A percentile compares a stretch with the other conserved stretches of the same genome.
phyloP scores from a whole-genome alignment of 768 basidiomycete species.

The Harrya chromipes region DNA sequence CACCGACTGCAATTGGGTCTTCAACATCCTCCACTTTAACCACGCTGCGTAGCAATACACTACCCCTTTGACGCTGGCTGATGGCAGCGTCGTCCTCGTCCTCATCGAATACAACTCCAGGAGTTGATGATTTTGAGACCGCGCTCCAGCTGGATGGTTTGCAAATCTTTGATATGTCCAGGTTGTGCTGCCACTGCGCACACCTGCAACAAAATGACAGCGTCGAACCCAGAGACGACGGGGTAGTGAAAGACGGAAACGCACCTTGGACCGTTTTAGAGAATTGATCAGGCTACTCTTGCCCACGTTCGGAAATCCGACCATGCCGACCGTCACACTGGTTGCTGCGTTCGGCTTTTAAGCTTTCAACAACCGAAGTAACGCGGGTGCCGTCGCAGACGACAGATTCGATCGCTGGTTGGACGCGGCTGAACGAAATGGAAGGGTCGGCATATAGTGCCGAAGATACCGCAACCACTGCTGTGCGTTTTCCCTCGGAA shows the following conservation, averaged over 20 bases:
- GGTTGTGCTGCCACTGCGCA: constrained; percentile 94
- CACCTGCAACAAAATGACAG: constrained; percentile 42
- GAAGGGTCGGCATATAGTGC: constrained; percentile 87
- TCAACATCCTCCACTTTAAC: constrained; percentile 87
- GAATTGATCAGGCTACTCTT: constrained; percentile 95
- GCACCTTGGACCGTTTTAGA: constrained; percentile 76
- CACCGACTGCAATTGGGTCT: constrained; percentile 87
- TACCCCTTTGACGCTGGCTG: constrained; percentile 46
- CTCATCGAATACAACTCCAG: constrained; percentile 95
- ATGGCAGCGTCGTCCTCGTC: constrained; percentile 50
- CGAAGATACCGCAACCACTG: constrained; percentile 90
- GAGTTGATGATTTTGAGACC: constrained; percentile 85
- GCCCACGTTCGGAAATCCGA: constrained; percentile 97
- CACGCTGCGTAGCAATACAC: constrained; percentile 81
- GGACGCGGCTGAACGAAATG: constrained; percentile 78
- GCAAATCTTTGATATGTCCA: constrained; percentile 92
- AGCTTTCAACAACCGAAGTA: constrained; percentile 80
- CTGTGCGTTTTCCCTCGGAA: constrained; percentile 84
- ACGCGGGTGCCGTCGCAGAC: constrained; percentile 66
- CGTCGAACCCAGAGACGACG: background rate
- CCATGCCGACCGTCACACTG: constrained; percentile 83
- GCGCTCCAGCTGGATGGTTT: constrained; percentile 88
- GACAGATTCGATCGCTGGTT: constrained; percentile 81
- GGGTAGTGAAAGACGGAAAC: constrained; percentile 5
- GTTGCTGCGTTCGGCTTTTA: constrained; percentile 65